Evolutionary conservation across 1,284 basidiomycete species (phyloP).

Genomic region (Pholiota adiposa): DNA sequence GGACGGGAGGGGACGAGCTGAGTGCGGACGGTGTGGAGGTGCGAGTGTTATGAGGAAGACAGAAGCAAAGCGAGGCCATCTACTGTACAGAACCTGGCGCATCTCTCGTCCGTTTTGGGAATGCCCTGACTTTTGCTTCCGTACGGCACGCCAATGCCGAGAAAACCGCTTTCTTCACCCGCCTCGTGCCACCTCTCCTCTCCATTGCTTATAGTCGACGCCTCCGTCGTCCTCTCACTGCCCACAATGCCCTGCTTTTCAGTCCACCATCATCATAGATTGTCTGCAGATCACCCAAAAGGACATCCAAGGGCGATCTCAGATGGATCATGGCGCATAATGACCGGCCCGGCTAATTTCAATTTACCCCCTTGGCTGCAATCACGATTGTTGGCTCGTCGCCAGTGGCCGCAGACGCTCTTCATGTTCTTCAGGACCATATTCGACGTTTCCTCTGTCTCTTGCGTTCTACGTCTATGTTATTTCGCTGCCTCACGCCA

Average conservation of each 20-base stretch:
- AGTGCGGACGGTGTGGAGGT: conserved; percentile 15
- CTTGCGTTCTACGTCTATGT: too few species aligned
- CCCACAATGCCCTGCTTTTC: neutral
- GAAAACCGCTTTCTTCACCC: too few species aligned
- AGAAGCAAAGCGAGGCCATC: conserved; percentile 35
- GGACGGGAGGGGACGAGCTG: conserved; percentile 9
- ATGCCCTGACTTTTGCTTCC: conserved; percentile 24
- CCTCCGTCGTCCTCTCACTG: neutral
- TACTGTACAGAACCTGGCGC: conserved; percentile 30
- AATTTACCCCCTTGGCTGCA: conserved; percentile 2
- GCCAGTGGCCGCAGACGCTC: too few species aligned
- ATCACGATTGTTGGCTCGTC: neutral
- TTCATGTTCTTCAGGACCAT: too few species aligned
- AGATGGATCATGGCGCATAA: conserved; percentile 14
- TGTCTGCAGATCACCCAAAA: neutral
- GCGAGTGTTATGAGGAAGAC: conserved; percentile 30
- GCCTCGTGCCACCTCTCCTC: neutral
- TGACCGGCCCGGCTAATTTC: conserved; percentile 24
- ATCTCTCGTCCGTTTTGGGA: conserved; percentile 35
- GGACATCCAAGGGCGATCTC: neutral
- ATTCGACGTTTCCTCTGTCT: too few species aligned
- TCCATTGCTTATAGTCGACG: neutral
- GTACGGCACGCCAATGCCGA: conserved; percentile 17
- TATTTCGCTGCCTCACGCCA: too few species aligned
- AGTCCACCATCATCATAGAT: neutral